Percentiles rank a stretch among this genome's conserved stretches.
Conservation (phyloP, 2,329 filamentous ascomycete genomes). For the Phaeosphaeria sp. region DNA sequence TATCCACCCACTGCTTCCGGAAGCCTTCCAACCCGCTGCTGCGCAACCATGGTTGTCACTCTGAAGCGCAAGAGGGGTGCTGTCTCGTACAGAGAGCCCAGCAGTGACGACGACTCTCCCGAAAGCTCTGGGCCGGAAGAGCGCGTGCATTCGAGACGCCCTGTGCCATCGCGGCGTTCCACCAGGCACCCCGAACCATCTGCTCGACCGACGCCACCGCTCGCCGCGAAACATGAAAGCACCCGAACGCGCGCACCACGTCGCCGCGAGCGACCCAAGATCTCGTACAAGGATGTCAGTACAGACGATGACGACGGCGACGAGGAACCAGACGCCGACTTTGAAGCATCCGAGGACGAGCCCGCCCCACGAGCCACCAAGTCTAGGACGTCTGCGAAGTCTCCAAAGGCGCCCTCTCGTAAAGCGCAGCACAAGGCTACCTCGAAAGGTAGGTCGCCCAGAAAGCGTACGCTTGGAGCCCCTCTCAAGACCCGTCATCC, state of each 20-base stretch:
- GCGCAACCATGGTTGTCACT: conserved; percentile 31
- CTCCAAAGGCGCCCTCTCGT: conserved; percentile 13
- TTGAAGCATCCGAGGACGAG: conserved; percentile 26
- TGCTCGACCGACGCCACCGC: conserved; percentile 10
- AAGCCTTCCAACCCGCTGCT: background rate
- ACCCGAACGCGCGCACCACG: conserved; percentile 10
- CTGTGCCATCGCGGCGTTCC: conserved; percentile 32
- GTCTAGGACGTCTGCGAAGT: conserved; percentile 9
- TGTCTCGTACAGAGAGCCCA: conserved; percentile 47
- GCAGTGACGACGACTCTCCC: conserved; percentile 40
- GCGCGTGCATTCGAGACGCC: conserved; percentile 17
- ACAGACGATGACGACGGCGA: conserved; percentile 38
- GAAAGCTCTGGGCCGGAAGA: conserved; percentile 24
- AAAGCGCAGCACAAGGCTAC: background rate
- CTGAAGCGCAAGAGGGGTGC: conserved; percentile 45
- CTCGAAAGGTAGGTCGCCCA: conserved; percentile 14
- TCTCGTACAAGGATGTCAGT: conserved; percentile 45
- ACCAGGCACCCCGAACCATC: conserved; percentile 28
- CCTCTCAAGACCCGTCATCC: conserved; percentile 32
- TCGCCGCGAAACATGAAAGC: conserved; percentile 2
- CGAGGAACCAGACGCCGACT: conserved; percentile 35
- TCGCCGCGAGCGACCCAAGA: conserved; percentile 18
- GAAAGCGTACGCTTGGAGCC: conserved; percentile 29
- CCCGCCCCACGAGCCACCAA: conserved; percentile 15
- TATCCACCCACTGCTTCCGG: background rate